These are phyloP conservation scores for Chenopodium berlandieri DNA, from an alignment of 148 eudicot genomes.

Conservation along the genomic window DNA sequence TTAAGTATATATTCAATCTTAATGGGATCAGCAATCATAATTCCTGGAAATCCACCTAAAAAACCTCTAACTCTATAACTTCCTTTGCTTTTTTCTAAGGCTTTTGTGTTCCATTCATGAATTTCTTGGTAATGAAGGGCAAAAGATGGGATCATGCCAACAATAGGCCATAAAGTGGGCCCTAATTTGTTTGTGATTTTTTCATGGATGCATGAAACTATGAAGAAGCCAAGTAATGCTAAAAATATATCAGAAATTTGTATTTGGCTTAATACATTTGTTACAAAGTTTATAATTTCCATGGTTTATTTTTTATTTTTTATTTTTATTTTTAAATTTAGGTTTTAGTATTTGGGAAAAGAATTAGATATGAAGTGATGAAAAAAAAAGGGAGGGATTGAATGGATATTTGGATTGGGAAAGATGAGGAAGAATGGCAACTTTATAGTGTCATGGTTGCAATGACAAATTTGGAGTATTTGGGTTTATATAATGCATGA, in stretches of 20 bases:
- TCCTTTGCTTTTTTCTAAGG: slow-evolving; percentile 34
- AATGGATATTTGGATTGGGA: not conserved
- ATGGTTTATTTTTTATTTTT: not conserved
- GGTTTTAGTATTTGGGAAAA: not conserved
- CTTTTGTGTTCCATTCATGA: slow-evolving; percentile 41
- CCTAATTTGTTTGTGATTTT: slow-evolving; percentile 45
- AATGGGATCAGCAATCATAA: slow-evolving; percentile 39
- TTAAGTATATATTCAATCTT: slow-evolving; percentile 48
- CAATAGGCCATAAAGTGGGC: slow-evolving; percentile 52
- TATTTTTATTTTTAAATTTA: not conserved
- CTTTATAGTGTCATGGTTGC: too few species aligned
- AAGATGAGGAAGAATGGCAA: not conserved
- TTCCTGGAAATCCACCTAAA: slow-evolving; percentile 31
- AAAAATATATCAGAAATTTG: slow-evolving; percentile 37
- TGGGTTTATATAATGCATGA: too few species aligned
- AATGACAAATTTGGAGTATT: too few species aligned
- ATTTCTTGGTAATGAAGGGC: slow-evolving; percentile 26
- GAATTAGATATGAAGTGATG: not conserved
- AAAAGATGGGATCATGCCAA: slow-evolving; percentile 46
- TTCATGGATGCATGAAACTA: slow-evolving; percentile 34
- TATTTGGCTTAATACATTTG: slow-evolving; percentile 19
- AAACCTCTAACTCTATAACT: slow-evolving; percentile 33
- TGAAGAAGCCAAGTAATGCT: slow-evolving; percentile 35
- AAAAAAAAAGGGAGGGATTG: not conserved
- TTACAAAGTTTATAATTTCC: slow-evolving; percentile 12